Evolutionary conservation across 371 early-diverging fungal genomes (phyloP).

Genomic region (Mucor irregularis): DNA sequence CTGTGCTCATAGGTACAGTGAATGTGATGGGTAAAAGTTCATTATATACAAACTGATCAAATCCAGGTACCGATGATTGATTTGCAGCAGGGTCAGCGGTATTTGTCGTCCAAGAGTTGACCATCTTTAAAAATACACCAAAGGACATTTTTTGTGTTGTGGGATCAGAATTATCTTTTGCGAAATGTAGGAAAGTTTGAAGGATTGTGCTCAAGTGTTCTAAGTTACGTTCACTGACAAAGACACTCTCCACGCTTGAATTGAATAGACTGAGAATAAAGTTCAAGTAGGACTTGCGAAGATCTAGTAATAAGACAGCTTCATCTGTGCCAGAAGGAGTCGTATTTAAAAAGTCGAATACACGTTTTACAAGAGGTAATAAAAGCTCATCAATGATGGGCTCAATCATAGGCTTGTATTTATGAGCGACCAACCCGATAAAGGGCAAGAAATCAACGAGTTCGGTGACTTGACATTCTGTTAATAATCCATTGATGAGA

Average conservation of each 20-base stretch:
- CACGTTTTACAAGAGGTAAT: slow-evolving; percentile 78
- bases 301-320: slow-evolving; percentile 68
- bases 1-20: slow-evolving; percentile 76
- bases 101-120: slow-evolving; percentile 76
- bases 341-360: slow-evolving; percentile 82
- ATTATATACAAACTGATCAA: slow-evolving; percentile 81
- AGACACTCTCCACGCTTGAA: slow-evolving; percentile 74
- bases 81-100: slow-evolving; percentile 16
- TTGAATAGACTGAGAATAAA: slow-evolving; percentile 85
- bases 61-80: slow-evolving; percentile 27
- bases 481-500: slow-evolving; percentile 77
- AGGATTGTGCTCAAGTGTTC: slow-evolving; percentile 74
- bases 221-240: slow-evolving; percentile 76
- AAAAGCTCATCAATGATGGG: slow-evolving; percentile 76
- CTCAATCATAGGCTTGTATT: slow-evolving; percentile 73
- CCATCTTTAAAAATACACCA: slow-evolving; percentile 77
- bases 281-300: slow-evolving; percentile 82
- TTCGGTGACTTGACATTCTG: slow-evolving; percentile 77
- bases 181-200: slow-evolving; percentile 77
- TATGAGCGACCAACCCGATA: slow-evolving; percentile 80
- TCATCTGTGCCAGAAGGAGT: slow-evolving; percentile 91
- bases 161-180: slow-evolving; percentile 72
- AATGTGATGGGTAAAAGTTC: slow-evolving; percentile 79
- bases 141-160: slow-evolving; percentile 83
- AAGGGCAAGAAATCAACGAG: slow-evolving; percentile 88